phyloP scores from a whole-genome alignment of 257 asterid species.

The Paraleonurus japonicus region DNA sequence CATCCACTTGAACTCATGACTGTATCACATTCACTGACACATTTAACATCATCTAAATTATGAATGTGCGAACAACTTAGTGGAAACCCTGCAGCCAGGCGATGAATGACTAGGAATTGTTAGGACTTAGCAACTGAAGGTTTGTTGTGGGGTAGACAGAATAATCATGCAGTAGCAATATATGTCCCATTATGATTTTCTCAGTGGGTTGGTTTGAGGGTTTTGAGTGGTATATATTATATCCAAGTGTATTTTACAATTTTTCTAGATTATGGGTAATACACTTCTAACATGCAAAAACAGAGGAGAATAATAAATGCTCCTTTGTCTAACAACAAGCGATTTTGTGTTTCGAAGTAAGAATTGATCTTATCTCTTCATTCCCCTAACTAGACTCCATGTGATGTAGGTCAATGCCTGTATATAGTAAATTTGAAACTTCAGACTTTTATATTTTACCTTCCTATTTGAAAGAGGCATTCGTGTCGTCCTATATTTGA shows the following conservation, averaged over 20 bases:
- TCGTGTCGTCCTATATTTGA: conserved; percentile 5
- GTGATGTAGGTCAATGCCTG: not conserved
- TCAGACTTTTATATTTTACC: not conserved
- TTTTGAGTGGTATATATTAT: not conserved
- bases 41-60: not conserved
- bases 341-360: not conserved
- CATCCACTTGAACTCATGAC: not conserved
- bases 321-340: not conserved
- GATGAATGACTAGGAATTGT: not conserved
- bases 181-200: not conserved
- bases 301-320: not conserved
- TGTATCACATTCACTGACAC: not conserved
- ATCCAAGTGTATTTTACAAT: not conserved
- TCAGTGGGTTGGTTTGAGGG: not conserved
- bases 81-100: not conserved
- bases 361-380: not conserved
- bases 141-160: not conserved
- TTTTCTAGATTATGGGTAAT: not conserved
- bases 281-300: not conserved
- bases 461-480: not conserved
- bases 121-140: not conserved
- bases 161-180: not conserved
- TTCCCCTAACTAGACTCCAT: not conserved
- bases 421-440: not conserved
- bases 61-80: not conserved